Evolutionary conservation across 139 green algal species (phyloP).

Genomic region (Coelastrella sp.): DNA sequence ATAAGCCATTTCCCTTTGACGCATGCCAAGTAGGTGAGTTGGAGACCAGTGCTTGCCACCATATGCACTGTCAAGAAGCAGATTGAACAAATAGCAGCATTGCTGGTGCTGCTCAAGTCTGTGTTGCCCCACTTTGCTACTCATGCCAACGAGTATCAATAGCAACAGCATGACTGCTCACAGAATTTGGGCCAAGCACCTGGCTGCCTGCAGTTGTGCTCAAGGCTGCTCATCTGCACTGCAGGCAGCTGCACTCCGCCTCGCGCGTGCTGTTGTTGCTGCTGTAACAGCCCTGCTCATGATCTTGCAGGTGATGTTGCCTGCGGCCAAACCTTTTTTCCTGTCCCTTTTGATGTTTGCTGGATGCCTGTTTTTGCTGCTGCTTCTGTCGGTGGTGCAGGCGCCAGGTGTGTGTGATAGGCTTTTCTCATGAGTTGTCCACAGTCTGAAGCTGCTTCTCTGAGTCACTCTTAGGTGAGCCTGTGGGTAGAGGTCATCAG

Average conservation of each 20-base stretch:
- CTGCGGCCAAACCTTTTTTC: not conserved
- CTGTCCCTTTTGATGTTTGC: not conserved
- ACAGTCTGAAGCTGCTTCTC: not conserved
- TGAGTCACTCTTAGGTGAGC: not conserved
- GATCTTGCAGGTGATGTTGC: too few relatives aligned
- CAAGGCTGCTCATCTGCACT: not conserved
- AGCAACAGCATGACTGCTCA: too few relatives aligned
- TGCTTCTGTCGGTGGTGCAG: constrained; percentile 7
- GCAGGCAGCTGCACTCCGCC: not conserved
- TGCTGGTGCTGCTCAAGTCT: too few relatives aligned
- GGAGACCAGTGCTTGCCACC: too few relatives aligned
- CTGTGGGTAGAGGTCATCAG: not conserved
- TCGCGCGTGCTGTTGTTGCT: not conserved
- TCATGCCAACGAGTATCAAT: too few relatives aligned
- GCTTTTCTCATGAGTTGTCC: not conserved
- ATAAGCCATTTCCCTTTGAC: too few relatives aligned
- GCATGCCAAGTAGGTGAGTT: too few relatives aligned
- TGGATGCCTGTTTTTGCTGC: not conserved
- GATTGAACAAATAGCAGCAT: too few relatives aligned
- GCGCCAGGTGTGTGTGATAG: not conserved
- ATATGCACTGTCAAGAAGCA: too few relatives aligned
- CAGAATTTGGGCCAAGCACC: too few relatives aligned
- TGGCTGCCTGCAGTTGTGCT: not conserved
- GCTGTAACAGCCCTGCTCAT: too few relatives aligned
- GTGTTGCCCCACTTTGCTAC: too few relatives aligned